Base-by-base conservation (phyloP, 345 rosid genomes). In the Gossypium bickii region DNA sequence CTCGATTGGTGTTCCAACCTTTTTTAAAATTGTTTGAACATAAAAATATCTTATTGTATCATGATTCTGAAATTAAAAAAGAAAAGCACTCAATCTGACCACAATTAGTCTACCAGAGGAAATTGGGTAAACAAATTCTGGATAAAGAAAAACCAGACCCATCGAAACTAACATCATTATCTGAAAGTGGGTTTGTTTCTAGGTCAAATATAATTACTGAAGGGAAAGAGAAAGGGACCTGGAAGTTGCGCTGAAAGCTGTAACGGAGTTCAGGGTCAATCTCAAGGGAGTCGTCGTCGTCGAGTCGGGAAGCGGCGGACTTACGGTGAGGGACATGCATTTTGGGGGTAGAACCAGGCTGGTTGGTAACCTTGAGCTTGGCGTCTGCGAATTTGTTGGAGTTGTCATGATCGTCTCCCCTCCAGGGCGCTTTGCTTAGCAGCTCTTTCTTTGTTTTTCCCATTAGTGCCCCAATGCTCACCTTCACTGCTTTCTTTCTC, bases 201-300 rank as follows among this genome's bases (percentile, higher is more conserved):
- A 34, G 2, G 18, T 63, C 22, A 63, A 9, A 64, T 64, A 41
- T 64, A 64, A 64, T 64, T 41, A 38, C 7, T 7, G 11, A 62
- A 62, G 67, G 3, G 68, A 17, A 38, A 3, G 17, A 9, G 24
- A 38, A 9, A 93, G 51, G 56, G 16, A 90, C 97, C 98, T 87
- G 88, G 71, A 71, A 87, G 83, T 94, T 92, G 34, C 98, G 97
- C 75, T 94, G 89, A 87, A 92, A 94, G 87, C 98, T 94, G 88
- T 92, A 94, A 2, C 98, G 98, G 68, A 94, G 98, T 83, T 91
- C 88, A 29, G 98, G 97, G 82, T 94, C 97, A 16, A 94, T 88
- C n/a, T 86, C 90, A 20, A 90, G 86, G 59, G 77, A 73, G 18
- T 83, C 71, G 27, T 82, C 79, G 70, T 81, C 82, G 41, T 71